Evolutionary conservation across 805 yeast species (phyloP).

Genomic region (Yarrowia sp.): DNA sequence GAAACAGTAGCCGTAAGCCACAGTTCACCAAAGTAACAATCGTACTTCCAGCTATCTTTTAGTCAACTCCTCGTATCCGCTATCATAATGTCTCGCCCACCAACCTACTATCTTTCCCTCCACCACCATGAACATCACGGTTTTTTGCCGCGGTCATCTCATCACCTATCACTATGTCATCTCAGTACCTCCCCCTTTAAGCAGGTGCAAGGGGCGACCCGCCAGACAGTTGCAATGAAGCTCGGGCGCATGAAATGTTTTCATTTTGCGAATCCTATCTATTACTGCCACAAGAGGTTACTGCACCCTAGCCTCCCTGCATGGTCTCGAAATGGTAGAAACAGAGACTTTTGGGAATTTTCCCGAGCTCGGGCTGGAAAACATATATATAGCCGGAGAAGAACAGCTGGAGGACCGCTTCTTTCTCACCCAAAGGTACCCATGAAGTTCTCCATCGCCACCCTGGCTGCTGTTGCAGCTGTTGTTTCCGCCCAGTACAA

Average conservation of each 20-base stretch:
- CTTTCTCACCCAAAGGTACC: not conserved
- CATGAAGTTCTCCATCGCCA: constrained; percentile 28
- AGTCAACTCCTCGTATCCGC: no score
- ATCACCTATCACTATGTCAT: constrained; percentile 8
- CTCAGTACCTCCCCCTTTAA: not conserved
- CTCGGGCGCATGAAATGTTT: not conserved
- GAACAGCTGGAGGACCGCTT: not conserved
- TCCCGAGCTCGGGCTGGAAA: not conserved
- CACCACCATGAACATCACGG: not conserved
- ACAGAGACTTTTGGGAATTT: constrained; percentile 16
- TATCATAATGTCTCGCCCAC: no score
- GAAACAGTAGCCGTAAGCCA: not conserved
- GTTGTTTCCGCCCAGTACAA: constrained; percentile 24
- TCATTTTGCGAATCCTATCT: constrained; percentile 6
- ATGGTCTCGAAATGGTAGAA: constrained; percentile 10
- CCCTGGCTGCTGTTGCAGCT: constrained; percentile 29
- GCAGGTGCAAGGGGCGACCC: constrained; percentile 4
- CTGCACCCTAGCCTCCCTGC: constrained; percentile 29
- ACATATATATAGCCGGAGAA: constrained; percentile 1
- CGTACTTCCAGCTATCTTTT: no score
- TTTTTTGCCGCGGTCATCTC: constrained; percentile 5
- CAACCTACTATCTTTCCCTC: not conserved
- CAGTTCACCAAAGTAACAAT: not conserved
- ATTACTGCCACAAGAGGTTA: constrained; percentile 4
- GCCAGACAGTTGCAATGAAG: not conserved